Base-by-base conservation (phyloP, 2,329 filamentous ascomycete genomes). In the Xylariaceae sp. region DNA sequence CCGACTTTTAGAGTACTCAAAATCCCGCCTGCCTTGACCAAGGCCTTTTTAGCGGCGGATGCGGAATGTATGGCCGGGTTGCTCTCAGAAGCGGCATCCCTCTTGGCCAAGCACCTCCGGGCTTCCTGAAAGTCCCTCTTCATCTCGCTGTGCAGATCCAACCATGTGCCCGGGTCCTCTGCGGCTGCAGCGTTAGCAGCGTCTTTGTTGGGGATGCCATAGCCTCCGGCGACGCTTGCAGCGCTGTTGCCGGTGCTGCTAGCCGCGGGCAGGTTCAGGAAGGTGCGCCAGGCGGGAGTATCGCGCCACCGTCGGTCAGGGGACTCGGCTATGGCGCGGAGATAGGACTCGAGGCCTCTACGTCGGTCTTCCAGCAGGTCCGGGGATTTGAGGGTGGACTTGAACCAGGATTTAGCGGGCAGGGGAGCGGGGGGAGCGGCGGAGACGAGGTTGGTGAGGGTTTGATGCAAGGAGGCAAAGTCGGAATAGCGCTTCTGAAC, bases 401-500 rank as follows among this genome's bases (percentile, higher is more conserved):
- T 81, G 63, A 92, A 81, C 87, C 87, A 94, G 42, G 84, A 83
- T 66, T 94, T 94, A 12, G 72, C 72, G 0, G 89, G 89, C 2
- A 92, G 74, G 0, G 85, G 71, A 1, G 75, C 73, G 0, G 89
- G 89, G 7, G 89, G 87, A 17, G 86, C 67, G 18, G 73, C 64
- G 59, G 83, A 82, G 49, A 85, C 78, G 44, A 82, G 73, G 38
- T 77, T 71, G 17, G 75, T 74, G 9, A 95, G 77, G 4, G 78
- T 70, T 30, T 73, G 67, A 70, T 94, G 82, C 14, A 95, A 81
- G 42, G 75, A 67, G 48, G 75, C 73, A 64, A 94, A 94, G 65
- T 94, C 89, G 46, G 85, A 89, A 74, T 92, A 95, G 61, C 89
- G 86, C 69, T 91, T 92, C 62, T 85, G 82, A 5, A 90, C 76